phyloP scores from a whole-genome alignment of 2,329 filamentous ascomycete species.

The Hypomyces rosellus region DNA sequence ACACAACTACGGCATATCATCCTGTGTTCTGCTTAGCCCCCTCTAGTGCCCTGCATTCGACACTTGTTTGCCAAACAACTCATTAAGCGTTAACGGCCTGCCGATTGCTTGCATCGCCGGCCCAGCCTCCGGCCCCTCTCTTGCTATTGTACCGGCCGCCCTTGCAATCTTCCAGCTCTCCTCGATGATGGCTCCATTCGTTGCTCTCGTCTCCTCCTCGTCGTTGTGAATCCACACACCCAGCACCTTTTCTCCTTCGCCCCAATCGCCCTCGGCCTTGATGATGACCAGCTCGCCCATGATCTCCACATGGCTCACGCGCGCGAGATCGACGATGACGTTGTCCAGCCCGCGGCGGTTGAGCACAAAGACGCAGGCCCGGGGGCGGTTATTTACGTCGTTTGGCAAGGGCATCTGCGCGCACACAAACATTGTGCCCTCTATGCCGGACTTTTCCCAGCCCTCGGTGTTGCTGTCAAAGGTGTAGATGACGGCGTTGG shows the following conservation, averaged over 20 bases:
- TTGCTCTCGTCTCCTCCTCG: conserved; percentile 36
- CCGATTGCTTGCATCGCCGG: conserved; percentile 40
- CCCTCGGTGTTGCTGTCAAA: conserved; percentile 58
- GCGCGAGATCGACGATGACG: conserved; percentile 58
- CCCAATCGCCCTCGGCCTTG: conserved; percentile 31
- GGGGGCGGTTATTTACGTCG: conserved; percentile 27
- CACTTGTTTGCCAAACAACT: conserved; percentile 36
- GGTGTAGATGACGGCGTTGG: conserved; percentile 80
- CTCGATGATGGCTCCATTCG: conserved; percentile 36
- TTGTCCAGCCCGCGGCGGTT: conserved; percentile 68
- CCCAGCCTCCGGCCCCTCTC: conserved; percentile 28
- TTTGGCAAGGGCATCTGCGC: conserved; percentile 44
- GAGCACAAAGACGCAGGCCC: conserved; percentile 61
- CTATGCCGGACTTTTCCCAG: conserved; percentile 83
- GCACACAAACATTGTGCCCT: conserved; percentile 87
- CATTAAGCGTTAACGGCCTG: conserved; percentile 37
- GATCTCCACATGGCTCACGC: conserved; percentile 58
- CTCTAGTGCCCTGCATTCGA: conserved; percentile 3
- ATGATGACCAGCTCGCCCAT: conserved; percentile 49
- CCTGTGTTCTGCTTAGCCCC: not conserved
- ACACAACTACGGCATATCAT: not conserved
- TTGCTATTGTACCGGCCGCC: conserved; percentile 22
- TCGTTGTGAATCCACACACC: conserved; percentile 52
- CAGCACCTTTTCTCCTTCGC: conserved; percentile 35
- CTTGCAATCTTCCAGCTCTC: conserved; percentile 36